phyloP scores from a whole-genome alignment of 768 basidiomycete genomes.

The Lentinus tigrinus region DNA sequence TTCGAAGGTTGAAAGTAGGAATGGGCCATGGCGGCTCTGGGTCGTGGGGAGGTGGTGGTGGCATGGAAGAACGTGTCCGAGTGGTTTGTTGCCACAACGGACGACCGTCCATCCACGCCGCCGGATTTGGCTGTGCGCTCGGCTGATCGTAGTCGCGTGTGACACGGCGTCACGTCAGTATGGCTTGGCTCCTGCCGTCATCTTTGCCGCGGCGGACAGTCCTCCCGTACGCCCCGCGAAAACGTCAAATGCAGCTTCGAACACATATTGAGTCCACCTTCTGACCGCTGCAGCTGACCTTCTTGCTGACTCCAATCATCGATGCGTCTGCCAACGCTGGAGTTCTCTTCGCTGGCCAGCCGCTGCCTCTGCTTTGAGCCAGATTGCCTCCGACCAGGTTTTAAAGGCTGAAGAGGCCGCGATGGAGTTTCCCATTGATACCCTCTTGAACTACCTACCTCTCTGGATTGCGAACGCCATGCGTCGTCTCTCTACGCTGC shows the following conservation, averaged over 20 bases:
- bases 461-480: slow-evolving; percentile 13
- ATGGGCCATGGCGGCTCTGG: slow-evolving; percentile 45
- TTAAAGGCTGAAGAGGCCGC: background rate
- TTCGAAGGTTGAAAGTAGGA: slow-evolving; percentile 52
- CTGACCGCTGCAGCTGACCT: slow-evolving; percentile 14
- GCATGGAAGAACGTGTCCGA: slow-evolving; percentile 13
- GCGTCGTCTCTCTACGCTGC: slow-evolving; percentile 5
- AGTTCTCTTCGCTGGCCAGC: background rate
- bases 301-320: background rate
- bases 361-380: no score
- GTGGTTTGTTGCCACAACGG: background rate
- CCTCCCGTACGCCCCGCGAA: slow-evolving; percentile 3
- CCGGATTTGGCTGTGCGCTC: background rate
- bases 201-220: background rate
- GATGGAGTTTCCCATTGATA: background rate
- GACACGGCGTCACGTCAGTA: background rate
- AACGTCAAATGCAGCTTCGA: background rate
- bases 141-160: background rate
- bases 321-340: background rate
- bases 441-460: background rate
- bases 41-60: slow-evolving; percentile 23
- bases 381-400: background rate
- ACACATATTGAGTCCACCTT: background rate
- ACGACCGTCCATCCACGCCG: background rate
- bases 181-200: background rate